A percentile compares a stretch with the other conserved stretches of the same genome.
phyloP scores from a whole-genome alignment of 805 yeast genomes.

The Lachancea quebecensis region DNA sequence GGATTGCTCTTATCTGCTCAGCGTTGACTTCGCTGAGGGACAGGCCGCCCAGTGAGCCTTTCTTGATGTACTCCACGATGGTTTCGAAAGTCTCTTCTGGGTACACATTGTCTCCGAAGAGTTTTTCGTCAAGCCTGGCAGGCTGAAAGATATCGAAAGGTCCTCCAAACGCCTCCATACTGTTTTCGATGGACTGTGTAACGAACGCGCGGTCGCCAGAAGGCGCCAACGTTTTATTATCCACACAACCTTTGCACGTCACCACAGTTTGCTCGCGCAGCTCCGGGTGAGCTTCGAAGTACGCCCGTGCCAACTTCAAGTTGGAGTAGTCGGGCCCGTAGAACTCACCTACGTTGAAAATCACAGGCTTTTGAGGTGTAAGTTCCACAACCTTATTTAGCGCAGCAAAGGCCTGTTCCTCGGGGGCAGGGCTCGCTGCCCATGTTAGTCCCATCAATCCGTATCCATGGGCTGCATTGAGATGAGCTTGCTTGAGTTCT shows the following conservation, averaged over 20 bases:
- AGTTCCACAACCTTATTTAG: conserved; percentile 45
- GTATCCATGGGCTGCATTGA: conserved; percentile 38
- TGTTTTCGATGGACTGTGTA: conserved; percentile 40
- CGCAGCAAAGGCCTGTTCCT: conserved; percentile 45
- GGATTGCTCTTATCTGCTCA: conserved; percentile 53
- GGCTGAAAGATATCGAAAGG: conserved; percentile 57
- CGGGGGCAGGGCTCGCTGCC: conserved; percentile 50
- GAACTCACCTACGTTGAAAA: conserved; percentile 69
- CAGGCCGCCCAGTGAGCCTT: conserved; percentile 61
- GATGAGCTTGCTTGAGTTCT: conserved; percentile 4
- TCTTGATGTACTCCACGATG: conserved; percentile 51
- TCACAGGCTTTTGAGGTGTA: conserved; percentile 39
- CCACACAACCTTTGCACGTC: conserved; percentile 62
- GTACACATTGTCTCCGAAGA: conserved; percentile 20
- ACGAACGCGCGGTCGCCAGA: conserved; percentile 45
- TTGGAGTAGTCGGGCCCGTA: conserved; percentile 55
- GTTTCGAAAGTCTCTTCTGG: conserved; percentile 51
- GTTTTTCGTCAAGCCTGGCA: conserved; percentile 54
- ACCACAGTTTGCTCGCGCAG: conserved; percentile 48
- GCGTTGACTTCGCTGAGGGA: conserved; percentile 71
- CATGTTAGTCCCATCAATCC: conserved; percentile 83
- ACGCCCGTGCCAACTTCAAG: conserved; percentile 49
- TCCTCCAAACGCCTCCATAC: conserved; percentile 38
- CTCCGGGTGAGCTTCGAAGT: conserved; percentile 52
- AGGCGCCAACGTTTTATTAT: conserved; percentile 37